Evolutionary conservation across 768 basidiomycete species (phyloP), one percentile per base, ranked within the genome.

Genomic region (Kwoniella dendrophila): DNA sequence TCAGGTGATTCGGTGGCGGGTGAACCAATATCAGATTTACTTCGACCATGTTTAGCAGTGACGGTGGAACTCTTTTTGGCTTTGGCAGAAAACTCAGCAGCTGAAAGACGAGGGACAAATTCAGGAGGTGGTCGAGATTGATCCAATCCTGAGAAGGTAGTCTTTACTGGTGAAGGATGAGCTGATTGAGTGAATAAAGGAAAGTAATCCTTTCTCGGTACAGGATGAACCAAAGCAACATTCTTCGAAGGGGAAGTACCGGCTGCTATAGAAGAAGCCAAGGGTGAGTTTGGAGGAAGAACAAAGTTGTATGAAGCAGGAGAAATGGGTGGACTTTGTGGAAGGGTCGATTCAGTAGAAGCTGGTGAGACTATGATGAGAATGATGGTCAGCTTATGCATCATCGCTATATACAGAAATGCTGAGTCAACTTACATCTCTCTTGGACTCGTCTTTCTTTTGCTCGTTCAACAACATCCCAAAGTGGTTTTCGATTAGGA

Each of bases 51-150:
- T 38, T 63, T 70, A 22, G 48, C 34, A 34, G 49, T 48, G 6
- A 53, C 53, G 10, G 64, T 48, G 14, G 61, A 43, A 20, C 34
- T 49, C 41, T 62, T 16, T 29, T 57, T 52, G 14, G 64, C 51
- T 32, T 57, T 47, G 34, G 29, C 58, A 24, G 59, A 51, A 40
- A 74, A 74, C n/a, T 74, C 70, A n/a, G 51, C 14, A 24, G 68
- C 73, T 14, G 70, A 61, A 2, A 72, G 56, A 4, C 70, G 68
- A 26, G 73, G 73, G 1, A 70, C 64, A 33, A 74, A 74, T 27
- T 69, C 68, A 14, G 73, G 73, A 32, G 73, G 73, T 6, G 73
- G 73, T 32, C 61, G 68, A 40, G 55, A 40, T 41, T 72, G 73
- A 47, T 74, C 73, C 11, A 74, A 43, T 16, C 48, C 54, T 0